Evolutionary conservation across 768 basidiomycete genomes (phyloP).

Genomic region (Trametopsis cervina): DNA sequence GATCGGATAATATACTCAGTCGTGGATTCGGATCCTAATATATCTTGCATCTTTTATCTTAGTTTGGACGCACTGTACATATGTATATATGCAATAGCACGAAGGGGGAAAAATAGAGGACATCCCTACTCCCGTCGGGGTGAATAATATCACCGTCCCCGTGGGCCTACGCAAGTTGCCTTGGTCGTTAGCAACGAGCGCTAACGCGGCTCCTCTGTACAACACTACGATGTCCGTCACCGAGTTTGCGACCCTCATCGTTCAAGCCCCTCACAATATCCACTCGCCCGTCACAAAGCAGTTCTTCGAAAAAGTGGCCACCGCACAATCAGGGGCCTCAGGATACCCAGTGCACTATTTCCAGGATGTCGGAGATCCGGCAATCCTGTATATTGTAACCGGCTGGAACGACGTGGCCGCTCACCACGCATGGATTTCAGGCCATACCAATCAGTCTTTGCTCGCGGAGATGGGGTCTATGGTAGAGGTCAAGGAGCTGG

Average conservation of each 20-base stretch:
- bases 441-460: constrained; percentile 33
- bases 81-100: not conserved
- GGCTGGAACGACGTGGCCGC: constrained; percentile 37
- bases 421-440: constrained; percentile 37
- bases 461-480: constrained; percentile 24
- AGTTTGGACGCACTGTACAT: not conserved
- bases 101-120: no score
- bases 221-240: constrained; percentile 32
- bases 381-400: constrained; percentile 32
- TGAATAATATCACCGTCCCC: no score
- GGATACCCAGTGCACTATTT: constrained; percentile 37
- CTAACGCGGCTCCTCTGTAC: no score
- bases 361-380: constrained; percentile 18
- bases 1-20: not conserved
- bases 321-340: constrained; percentile 34
- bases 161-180: no score
- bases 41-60: not conserved
- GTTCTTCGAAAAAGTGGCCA: constrained; percentile 26
- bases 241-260: constrained; percentile 33
- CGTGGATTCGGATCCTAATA: not conserved
- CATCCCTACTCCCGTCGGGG: no score
- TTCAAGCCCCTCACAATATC: constrained; percentile 26
- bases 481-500: constrained; percentile 28
- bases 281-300: constrained; percentile 23
- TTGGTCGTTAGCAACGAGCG: no score